Percentiles rank a stretch among this genome's conserved stretches.
Evolutionary conservation across 2,329 filamentous ascomycete species (phyloP).

Genomic region (Cryphonectria parasitica): DNA sequence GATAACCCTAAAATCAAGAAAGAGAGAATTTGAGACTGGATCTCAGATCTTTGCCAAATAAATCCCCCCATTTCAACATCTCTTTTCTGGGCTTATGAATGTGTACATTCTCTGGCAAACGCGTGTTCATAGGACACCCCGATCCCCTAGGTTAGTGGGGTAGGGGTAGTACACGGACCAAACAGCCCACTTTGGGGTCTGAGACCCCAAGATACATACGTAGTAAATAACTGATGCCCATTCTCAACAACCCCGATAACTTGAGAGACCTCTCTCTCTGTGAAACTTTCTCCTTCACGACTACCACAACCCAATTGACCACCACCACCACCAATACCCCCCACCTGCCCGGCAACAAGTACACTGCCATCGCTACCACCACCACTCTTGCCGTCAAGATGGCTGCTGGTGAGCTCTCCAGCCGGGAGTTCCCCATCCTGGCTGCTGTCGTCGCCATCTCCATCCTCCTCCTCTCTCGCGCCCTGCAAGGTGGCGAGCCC

Average conservation of each 20-base stretch:
- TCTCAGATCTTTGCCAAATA: not conserved
- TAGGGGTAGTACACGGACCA: not conserved
- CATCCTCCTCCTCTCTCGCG: constrained; percentile 75
- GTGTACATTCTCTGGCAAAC: not conserved
- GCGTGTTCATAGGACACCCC: not conserved
- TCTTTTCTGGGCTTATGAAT: not conserved
- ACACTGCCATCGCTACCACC: not conserved
- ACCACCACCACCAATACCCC: not conserved
- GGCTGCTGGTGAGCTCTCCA: constrained; percentile 46
- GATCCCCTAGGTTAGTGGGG: not conserved
- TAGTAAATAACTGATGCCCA: not conserved
- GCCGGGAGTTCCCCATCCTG: constrained; percentile 57
- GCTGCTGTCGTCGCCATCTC: constrained; percentile 70
- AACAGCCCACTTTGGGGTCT: not conserved
- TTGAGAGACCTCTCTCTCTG: not conserved
- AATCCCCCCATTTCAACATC: not conserved
- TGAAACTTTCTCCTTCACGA: not conserved
- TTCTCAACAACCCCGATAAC: not conserved
- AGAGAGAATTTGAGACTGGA: not conserved
- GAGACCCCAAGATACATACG: not conserved
- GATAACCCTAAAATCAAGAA: too few species aligned
- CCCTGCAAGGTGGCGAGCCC: constrained; percentile 82
- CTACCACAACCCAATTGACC: not conserved
- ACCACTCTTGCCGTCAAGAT: constrained; percentile 12
- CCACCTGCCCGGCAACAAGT: not conserved